Evolutionary conservation across 257 asterid genomes (phyloP).

Genomic region (Nicotiana sylvestris): DNA sequence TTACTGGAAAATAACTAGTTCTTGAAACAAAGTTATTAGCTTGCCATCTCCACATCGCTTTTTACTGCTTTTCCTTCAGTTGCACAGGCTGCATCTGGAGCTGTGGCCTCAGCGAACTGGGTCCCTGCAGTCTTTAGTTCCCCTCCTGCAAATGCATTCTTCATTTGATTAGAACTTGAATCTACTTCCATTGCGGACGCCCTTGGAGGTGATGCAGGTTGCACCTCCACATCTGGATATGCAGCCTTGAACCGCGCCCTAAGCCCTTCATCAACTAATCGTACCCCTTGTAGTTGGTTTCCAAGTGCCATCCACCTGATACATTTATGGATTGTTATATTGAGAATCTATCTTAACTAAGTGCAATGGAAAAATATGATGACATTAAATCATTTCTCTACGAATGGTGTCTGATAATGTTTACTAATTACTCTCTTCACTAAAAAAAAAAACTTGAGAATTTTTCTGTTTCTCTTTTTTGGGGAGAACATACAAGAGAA

Average conservation of each 20-base stretch:
- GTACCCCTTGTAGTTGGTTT: slow-evolving; percentile 84
- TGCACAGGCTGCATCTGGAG: slow-evolving; percentile 19
- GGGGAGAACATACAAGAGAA: not conserved
- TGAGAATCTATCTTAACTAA: not conserved
- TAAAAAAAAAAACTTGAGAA: not conserved
- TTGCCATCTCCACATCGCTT: slow-evolving; percentile 38
- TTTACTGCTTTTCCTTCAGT: slow-evolving; percentile 34
- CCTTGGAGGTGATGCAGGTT: slow-evolving; percentile 92
- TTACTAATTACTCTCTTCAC: not conserved
- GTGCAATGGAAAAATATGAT: not conserved
- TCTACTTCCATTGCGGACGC: slow-evolving; percentile 72
- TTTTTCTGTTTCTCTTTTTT: not conserved
- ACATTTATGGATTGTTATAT: not conserved
- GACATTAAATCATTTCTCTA: not conserved
- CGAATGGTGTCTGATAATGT: not conserved
- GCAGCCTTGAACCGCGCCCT: slow-evolving; percentile 98
- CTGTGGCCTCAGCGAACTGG: slow-evolving; percentile 29
- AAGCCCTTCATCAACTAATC: slow-evolving; percentile 88
- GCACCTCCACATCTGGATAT: slow-evolving; percentile 90
- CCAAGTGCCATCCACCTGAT: slow-evolving; percentile 95
- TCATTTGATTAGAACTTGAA: slow-evolving; percentile 32
- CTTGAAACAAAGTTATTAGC: slow-evolving; percentile 12
- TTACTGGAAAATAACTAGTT: not conserved
- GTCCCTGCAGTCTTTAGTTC: slow-evolving; percentile 31
- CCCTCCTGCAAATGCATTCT: slow-evolving; percentile 34